phyloP scores from a whole-genome alignment of 495 filamentous ascomycete species.

The Xylaria scruposa region DNA sequence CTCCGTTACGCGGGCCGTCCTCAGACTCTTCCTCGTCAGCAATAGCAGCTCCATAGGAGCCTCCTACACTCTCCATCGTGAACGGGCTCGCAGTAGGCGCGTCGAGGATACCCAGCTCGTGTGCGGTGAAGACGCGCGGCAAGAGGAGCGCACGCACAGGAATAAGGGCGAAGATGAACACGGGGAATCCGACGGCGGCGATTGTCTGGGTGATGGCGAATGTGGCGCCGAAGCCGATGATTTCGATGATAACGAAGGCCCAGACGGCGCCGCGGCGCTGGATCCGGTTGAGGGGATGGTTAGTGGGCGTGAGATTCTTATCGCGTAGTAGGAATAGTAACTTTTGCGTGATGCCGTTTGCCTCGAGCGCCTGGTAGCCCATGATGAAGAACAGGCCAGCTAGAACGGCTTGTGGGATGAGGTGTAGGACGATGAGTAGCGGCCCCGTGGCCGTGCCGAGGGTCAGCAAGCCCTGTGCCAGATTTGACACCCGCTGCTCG shows the following conservation, averaged over 20 bases:
- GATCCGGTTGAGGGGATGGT: slow-evolving; percentile 70
- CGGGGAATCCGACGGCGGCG: slow-evolving; percentile 91
- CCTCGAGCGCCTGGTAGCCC: slow-evolving; percentile 81
- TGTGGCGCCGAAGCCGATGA: slow-evolving; percentile 81
- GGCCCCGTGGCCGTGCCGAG: slow-evolving; percentile 90
- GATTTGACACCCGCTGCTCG: slow-evolving; percentile 88
- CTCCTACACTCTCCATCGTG: slow-evolving; percentile 85
- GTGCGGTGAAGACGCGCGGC: slow-evolving; percentile 68
- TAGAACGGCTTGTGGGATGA: slow-evolving; percentile 87
- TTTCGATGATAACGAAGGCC: slow-evolving; percentile 77
- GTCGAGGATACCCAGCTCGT: slow-evolving; percentile 78
- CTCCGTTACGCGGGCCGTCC: background rate
- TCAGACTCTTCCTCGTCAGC: slow-evolving; percentile 21
- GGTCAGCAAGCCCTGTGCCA: slow-evolving; percentile 81
- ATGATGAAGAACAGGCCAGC: slow-evolving; percentile 95
- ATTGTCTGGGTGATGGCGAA: slow-evolving; percentile 97
- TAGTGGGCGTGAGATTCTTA: slow-evolving; percentile 62
- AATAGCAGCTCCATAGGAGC: slow-evolving; percentile 53
- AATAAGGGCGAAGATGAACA: slow-evolving; percentile 83
- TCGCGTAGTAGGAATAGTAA: slow-evolving; percentile 78
- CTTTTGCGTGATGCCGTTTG: slow-evolving; percentile 84
- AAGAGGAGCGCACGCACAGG: slow-evolving; percentile 77
- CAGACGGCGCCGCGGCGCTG: slow-evolving; percentile 70
- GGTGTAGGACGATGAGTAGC: slow-evolving; percentile 78
- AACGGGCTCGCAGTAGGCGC: slow-evolving; percentile 82